phyloP scores from a whole-genome alignment of 768 basidiomycete genomes.

The Amanita molliuscula region DNA sequence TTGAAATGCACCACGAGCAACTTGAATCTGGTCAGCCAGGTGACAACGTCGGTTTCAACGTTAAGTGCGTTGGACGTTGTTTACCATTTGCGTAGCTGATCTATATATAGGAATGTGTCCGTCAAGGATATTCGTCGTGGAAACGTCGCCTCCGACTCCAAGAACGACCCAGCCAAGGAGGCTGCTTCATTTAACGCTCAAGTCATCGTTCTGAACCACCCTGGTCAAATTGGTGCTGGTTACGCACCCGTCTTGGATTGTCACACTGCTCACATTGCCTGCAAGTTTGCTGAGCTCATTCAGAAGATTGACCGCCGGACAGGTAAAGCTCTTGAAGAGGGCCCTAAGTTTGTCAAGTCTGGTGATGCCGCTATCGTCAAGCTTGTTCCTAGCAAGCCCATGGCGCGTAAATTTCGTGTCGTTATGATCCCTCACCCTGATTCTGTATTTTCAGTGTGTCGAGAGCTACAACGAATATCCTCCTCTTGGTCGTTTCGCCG shows the following conservation, averaged over 20 bases:
- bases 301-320: slow-evolving; percentile 99
- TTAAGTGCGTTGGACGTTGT: slow-evolving; percentile 50
- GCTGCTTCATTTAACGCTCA: slow-evolving; percentile 99
- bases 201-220: slow-evolving; percentile 99
- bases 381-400: slow-evolving; percentile 92
- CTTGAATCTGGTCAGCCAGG: slow-evolving; percentile 90
- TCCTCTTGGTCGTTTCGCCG: slow-evolving; percentile 98
- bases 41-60: slow-evolving; percentile 99
- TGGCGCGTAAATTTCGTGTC: slow-evolving; percentile 32
- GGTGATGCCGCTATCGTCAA: slow-evolving; percentile 99
- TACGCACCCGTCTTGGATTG: slow-evolving; percentile 99
- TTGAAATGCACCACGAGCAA: slow-evolving; percentile 99
- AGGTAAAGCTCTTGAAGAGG: slow-evolving; percentile 82
- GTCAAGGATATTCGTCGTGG: slow-evolving; percentile 99
- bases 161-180: slow-evolving; percentile 99
- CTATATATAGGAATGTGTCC: slow-evolving; percentile 80
- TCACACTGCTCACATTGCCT: slow-evolving; percentile 99
- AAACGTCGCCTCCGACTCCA: slow-evolving; percentile 98
- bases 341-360: slow-evolving; percentile 98
- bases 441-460: slow-evolving; percentile 18
- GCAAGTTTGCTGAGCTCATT: slow-evolving; percentile 97
- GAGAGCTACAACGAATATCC: slow-evolving; percentile 95
- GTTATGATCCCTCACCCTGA: not conserved
- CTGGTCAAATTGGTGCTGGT: slow-evolving; percentile 98
- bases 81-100: not conserved